A percentile compares a stretch with the other conserved stretches of the same genome.
These are phyloP conservation scores for Penicillium sp. DNA, from an alignment of 2,329 filamentous ascomycete genomes.

Conservation along the genomic window DNA sequence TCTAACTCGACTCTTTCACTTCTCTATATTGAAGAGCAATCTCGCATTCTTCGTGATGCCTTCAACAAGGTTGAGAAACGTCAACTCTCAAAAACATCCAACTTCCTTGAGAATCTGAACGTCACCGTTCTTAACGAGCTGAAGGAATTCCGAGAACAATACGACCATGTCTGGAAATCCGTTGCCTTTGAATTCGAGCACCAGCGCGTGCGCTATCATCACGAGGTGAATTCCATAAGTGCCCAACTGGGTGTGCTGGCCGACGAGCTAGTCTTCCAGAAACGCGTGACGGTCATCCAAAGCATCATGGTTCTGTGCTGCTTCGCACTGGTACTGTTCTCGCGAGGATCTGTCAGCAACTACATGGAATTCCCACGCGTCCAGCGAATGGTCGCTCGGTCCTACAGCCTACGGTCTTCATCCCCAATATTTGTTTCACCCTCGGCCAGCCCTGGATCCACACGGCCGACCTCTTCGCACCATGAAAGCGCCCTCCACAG, in stretches of 20 bases:
- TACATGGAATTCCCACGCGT: conserved; percentile 49
- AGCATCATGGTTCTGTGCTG: conserved; percentile 83
- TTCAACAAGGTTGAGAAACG: conserved; percentile 83
- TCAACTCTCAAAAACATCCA: conserved; percentile 77
- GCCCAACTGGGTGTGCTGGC: conserved; percentile 80
- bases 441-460: conserved; percentile 39
- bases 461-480: conserved; percentile 33
- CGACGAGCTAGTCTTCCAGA: conserved; percentile 82
- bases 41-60: conserved; percentile 81
- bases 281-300: conserved; percentile 91
- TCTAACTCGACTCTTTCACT: conserved; percentile 88
- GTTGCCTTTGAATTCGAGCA: conserved; percentile 88
- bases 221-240: conserved; percentile 79
- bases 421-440: conserved; percentile 37
- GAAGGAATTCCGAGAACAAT: conserved; percentile 73
- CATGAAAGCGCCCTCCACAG: conserved; percentile 25
- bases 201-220: conserved; percentile 79
- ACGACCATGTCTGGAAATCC: conserved; percentile 95
- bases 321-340: conserved; percentile 81
- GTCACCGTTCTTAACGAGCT: conserved; percentile 80
- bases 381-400: conserved; percentile 47
- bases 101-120: conserved; percentile 83
- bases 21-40: conserved; percentile 96
- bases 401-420: conserved; percentile 43
- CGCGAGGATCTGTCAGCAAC: conserved; percentile 41